These are phyloP conservation scores for Colletotrichum sp. DNA, from an alignment of 2,329 filamentous ascomycete species.

Conservation along the genomic window DNA sequence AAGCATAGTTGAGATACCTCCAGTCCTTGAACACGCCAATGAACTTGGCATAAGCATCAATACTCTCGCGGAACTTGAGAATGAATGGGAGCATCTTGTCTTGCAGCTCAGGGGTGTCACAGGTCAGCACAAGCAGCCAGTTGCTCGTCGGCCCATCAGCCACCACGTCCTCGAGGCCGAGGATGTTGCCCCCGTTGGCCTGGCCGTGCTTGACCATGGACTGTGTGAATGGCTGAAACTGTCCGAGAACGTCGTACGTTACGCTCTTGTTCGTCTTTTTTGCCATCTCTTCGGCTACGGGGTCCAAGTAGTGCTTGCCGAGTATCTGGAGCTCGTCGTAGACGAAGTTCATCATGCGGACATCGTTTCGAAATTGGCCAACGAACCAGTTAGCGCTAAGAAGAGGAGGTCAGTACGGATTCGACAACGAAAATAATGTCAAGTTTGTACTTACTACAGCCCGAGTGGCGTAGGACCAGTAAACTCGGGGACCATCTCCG, in stretches of 20 bases:
- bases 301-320: constrained; percentile 20
- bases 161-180: constrained; percentile 37
- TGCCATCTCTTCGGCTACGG: constrained; percentile 29
- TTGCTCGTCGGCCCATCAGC: constrained; percentile 37
- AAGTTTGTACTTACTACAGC: constrained; percentile 17
- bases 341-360: constrained; percentile 33
- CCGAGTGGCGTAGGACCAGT: constrained; percentile 35
- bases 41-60: constrained; percentile 36
- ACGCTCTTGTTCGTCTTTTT: constrained; percentile 15
- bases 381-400: constrained; percentile 35
- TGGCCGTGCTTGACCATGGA: constrained; percentile 28
- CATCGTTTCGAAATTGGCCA: constrained; percentile 30
- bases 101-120: constrained; percentile 39
- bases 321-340: constrained; percentile 32
- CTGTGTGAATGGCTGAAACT: constrained; percentile 33
- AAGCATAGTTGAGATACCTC: constrained; percentile 51
- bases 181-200: constrained; percentile 32
- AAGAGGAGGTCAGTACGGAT: not conserved
- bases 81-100: constrained; percentile 38
- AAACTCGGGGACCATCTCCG: constrained; percentile 33
- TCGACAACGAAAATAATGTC: not conserved
- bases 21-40: constrained; percentile 35
- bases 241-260: constrained; percentile 18
- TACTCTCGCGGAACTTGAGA: constrained; percentile 67
- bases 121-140: constrained; percentile 43